Evolutionary conservation across 164 flowering plant species (phyloP), one percentile per base, ranked within the genome.

Genomic region (Magnolia kwangsiensis): DNA sequence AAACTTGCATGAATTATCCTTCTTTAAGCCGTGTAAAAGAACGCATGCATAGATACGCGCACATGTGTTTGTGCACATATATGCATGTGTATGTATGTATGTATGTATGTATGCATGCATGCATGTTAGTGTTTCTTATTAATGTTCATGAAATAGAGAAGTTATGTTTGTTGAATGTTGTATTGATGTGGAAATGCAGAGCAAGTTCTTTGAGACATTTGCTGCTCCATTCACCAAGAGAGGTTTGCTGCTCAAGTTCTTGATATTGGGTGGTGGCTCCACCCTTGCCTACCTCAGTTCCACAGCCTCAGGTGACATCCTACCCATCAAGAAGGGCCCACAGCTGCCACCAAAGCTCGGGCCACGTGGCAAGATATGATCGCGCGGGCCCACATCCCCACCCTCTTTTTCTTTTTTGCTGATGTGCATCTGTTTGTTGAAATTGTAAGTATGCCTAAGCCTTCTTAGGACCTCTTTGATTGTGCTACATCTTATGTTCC

Each of bases 181-280:
- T 16, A 55, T 55, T 8, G 61, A 55, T 63, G 21, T 74, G 71
- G 69, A 59, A 67, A 77, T 84, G 88, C 87, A 94, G 99, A 96
- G 99, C 96, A 94, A 96, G 84, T 96, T 96, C 90, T 94, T 96
- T 83, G 98, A 96, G 93, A 96, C 98, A 84, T 90, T 94, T 89
- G 98, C 97, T 7, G 97, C 97, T 37, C 97, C 98, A 79, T 96
- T 96, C 89, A 92, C 99, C 80, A 96, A 94, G 90, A 94, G 98
- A 84, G 96, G 95, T 24, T 77, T 96, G 59, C 78, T 96, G 87
- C 96, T 96, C 76, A 96, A 96, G 87, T 94, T 96, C 87, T 84
- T 94, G 88, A 84, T 96, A 63, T 63, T 96, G 83, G 97, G 98
- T 70, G 98, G 99, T 67, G 98, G 94, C 23, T 84, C 90, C 51